A percentile compares a stretch with the other conserved stretches of the same genome.
These are phyloP conservation scores for Penicillium goetzii DNA, from an alignment of 495 filamentous ascomycete species.

Conservation along the genomic window DNA sequence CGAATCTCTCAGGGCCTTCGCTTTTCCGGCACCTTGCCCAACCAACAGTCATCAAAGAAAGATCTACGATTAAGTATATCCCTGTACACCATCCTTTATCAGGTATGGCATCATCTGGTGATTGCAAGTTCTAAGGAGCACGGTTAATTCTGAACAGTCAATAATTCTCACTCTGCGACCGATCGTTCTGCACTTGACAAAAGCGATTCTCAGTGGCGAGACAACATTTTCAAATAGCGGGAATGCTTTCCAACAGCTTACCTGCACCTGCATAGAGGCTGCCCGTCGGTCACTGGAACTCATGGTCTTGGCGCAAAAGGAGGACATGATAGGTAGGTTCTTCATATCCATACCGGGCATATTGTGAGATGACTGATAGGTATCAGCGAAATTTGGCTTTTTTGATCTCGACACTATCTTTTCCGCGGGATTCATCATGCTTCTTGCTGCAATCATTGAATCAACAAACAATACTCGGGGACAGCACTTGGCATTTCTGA, in stretches of 20 bases:
- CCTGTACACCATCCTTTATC: conserved; percentile 11
- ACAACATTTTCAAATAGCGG: conserved; percentile 7
- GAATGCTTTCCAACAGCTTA: conserved; percentile 7
- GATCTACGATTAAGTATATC: conserved; percentile 12
- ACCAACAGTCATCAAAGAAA: conserved; percentile 4
- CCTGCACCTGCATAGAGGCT: conserved; percentile 15
- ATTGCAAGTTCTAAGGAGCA: too few species aligned
- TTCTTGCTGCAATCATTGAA: conserved; percentile 11
- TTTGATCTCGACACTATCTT: conserved; percentile 17
- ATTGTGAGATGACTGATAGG: neutral
- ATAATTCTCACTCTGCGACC: conserved; percentile 14
- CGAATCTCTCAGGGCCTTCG: neutral
- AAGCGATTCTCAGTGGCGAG: conserved; percentile 6
- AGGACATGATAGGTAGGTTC: conserved; percentile 14
- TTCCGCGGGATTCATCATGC: conserved; percentile 16
- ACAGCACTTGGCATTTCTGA: neutral
- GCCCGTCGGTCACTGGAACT: conserved; percentile 13
- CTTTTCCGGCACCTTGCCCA: neutral
- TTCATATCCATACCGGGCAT: neutral
- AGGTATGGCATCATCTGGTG: neutral
- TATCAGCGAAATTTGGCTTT: conserved; percentile 15
- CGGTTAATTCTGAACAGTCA: neutral
- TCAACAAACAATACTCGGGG: neutral
- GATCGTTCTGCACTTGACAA: conserved; percentile 12
- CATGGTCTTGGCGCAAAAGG: conserved; percentile 5